Percentiles rank a stretch among this genome's conserved stretches.
Conservation (phyloP, 1,139 yeast species). For the Sugiyamaella japonica region DNA sequence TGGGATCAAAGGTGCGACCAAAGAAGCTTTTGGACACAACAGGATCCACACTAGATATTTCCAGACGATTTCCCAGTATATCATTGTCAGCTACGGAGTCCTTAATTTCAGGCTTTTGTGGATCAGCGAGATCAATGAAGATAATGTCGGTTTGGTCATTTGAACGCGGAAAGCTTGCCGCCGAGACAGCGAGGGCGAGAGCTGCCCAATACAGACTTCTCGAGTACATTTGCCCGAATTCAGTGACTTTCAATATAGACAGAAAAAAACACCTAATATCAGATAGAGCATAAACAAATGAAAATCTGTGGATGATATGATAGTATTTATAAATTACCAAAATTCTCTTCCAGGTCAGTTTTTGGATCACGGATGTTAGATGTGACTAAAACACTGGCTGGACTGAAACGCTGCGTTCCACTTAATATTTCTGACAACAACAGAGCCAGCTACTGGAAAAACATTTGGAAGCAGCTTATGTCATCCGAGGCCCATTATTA, state of each 20-base stretch:
- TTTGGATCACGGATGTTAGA: too few relatives aligned
- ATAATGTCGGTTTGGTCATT: conserved; percentile 6
- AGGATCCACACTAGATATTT: not conserved
- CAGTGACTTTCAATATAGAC: not conserved
- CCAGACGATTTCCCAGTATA: not conserved
- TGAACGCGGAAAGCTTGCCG: not conserved
- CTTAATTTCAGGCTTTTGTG: not conserved
- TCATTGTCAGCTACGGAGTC: not conserved
- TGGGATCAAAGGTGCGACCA: not conserved
- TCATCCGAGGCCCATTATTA: too few relatives aligned
- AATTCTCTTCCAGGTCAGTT: not conserved
- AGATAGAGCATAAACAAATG: not conserved
- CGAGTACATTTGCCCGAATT: not conserved
- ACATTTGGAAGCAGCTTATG: too few relatives aligned
- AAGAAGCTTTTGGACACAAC: not conserved
- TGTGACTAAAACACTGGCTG: not conserved
- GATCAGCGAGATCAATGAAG: not conserved
- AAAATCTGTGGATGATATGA: not conserved
- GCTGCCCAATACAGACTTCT: not conserved
- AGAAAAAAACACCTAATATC: not conserved
- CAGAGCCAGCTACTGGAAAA: not conserved
- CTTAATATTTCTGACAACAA: not conserved
- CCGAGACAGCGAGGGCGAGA: not conserved
- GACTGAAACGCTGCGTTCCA: not conserved
- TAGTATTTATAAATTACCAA: not conserved